Evolutionary conservation across 495 filamentous ascomycete species (phyloP), one percentile per base, ranked within the genome.

Genomic region (Podospora bellae-mahoneyi): DNA sequence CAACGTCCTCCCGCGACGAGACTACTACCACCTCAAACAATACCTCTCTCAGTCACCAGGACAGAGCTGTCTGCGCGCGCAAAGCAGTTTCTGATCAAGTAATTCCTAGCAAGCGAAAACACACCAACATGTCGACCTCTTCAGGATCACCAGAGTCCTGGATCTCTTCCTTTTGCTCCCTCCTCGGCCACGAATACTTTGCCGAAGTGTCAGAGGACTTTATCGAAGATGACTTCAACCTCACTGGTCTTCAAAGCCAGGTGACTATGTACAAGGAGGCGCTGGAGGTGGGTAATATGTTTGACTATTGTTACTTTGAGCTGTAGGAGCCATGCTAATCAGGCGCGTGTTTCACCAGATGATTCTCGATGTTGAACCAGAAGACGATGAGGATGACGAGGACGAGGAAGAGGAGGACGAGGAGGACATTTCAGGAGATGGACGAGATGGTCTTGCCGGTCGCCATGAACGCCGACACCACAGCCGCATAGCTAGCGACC

Each of bases 191-290:
- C 77, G 95, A 99, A 77, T 99, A 98, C 80, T 99, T 99, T 77
- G 96, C 96, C 62, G 95, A 99, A 79, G 94, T 99, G 56, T 93
- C 92, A 23, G 95, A 99, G 80, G 95, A 99, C 68, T 99, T 99
- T 76, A 98, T 99, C 73, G 95, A 99, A 78, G 95, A 99, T 88
- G 95, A 99, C 77, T 99, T 99, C 83, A 99, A 99, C 80, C 84
- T 99, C 64, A 99, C 95, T 4, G 95, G 95, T 26, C 84, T 99
- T 68, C 92, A 96, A 80, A 91, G 87, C 44, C 93, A 97, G 80
- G 95, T 99, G 62, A 91, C 93, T 65, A 97, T 97, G 94, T 99
- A 99, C 77, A 99, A 98, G 78, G 95, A 99, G 81, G 95, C 95
- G 0, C 73, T 87, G 13, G 85, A 87, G 80, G 84, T 86, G 75